Evolutionary conservation across 1,284 basidiomycete species (phyloP).

Genomic region (Apiotrichum gamsii): DNA sequence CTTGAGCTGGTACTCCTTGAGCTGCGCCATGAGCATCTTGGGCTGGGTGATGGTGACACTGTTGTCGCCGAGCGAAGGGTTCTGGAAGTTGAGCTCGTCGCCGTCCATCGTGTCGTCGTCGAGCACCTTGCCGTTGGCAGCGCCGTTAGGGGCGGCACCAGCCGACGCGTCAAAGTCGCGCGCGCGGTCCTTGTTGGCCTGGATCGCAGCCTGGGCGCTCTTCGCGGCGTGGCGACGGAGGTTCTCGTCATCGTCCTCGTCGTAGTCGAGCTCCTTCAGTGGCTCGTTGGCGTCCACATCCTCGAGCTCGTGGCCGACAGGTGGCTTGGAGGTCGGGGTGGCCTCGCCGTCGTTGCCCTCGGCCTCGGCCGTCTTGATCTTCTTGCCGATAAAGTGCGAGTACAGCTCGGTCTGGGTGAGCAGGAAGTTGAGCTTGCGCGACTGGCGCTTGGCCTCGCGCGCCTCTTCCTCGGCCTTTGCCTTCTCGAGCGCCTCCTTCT

Average conservation of each 20-base stretch:
- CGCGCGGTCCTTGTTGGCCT: slow-evolving; percentile 72
- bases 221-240: slow-evolving; percentile 78
- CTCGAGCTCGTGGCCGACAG: slow-evolving; percentile 47
- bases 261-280: slow-evolving; percentile 83
- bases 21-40: slow-evolving; percentile 89
- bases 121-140: slow-evolving; percentile 52
- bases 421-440: slow-evolving; percentile 95
- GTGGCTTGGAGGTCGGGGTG: slow-evolving; percentile 13
- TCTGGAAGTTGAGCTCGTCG: slow-evolving; percentile 98
- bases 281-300: slow-evolving; percentile 49
- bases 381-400: slow-evolving; percentile 98
- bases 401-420: slow-evolving; percentile 99
- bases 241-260: slow-evolving; percentile 89
- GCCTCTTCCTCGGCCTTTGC: slow-evolving; percentile 93
- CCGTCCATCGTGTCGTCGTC: slow-evolving; percentile 54
- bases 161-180: slow-evolving; percentile 77
- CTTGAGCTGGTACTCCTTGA: slow-evolving; percentile 99
- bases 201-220: slow-evolving; percentile 86
- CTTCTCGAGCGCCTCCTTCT: slow-evolving; percentile 84
- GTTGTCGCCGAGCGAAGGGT: slow-evolving; percentile 87
- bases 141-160: no score
- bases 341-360: slow-evolving; percentile 62
- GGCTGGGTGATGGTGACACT: slow-evolving; percentile 84
- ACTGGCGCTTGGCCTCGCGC: slow-evolving; percentile 88
- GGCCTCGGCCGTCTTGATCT: slow-evolving; percentile 90